phyloP scores from a whole-genome alignment of 345 rosid species.

The Eutrema heterophyllum region DNA sequence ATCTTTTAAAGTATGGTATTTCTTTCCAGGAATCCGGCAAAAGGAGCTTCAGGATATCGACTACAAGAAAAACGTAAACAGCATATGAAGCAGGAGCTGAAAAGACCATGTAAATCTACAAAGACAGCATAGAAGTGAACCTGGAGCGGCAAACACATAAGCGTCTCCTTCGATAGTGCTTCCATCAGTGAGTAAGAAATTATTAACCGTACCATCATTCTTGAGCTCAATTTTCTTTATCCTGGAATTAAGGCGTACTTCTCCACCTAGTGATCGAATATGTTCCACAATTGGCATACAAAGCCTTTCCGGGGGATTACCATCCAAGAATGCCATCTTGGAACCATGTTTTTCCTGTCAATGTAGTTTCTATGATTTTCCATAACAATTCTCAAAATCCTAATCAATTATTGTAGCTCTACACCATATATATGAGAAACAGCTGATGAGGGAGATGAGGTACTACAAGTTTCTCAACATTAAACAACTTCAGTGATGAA shows the following conservation, averaged over 20 bases:
- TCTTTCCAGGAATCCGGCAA: slow-evolving; percentile 83
- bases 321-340: slow-evolving; percentile 97
- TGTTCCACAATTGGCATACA: slow-evolving; percentile 81
- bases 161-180: slow-evolving; percentile 71
- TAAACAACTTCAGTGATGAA: neutral
- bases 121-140: slow-evolving; percentile 34
- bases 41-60: slow-evolving; percentile 85
- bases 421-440: neutral
- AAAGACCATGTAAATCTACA: neutral
- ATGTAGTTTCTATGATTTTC: slow-evolving; percentile 1
- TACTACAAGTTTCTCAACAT: neutral
- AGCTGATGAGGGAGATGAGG: neutral
- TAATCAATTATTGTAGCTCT: neutral
- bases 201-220: slow-evolving; percentile 74
- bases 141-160: slow-evolving; percentile 87
- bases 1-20: slow-evolving; percentile 68
- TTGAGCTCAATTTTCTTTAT: slow-evolving; percentile 78
- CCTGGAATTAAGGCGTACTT: slow-evolving; percentile 69
- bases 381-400: neutral
- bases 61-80: slow-evolving; percentile 35
- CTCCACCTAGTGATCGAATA: slow-evolving; percentile 77
- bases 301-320: slow-evolving; percentile 94
- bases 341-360: slow-evolving; percentile 95
- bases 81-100: neutral
- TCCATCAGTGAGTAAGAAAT: slow-evolving; percentile 61